Conservation (phyloP, 2,329 filamentous ascomycete genomes). For the Biscogniauxia mediterranea region DNA sequence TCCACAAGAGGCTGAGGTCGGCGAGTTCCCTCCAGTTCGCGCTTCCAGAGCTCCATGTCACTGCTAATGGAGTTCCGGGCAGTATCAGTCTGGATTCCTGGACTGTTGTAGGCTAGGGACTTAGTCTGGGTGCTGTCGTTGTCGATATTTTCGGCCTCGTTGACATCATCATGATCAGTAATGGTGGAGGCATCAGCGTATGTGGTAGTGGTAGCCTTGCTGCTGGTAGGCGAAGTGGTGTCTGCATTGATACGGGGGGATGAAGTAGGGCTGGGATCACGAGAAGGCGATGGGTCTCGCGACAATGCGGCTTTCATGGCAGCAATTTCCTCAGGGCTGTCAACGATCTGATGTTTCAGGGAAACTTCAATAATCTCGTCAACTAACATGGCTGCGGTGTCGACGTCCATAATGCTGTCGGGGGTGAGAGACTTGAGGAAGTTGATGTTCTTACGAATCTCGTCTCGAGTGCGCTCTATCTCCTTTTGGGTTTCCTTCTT, state of each 20-base stretch:
- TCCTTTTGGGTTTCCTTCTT: not conserved
- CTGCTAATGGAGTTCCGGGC: not conserved
- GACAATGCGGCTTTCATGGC: not conserved
- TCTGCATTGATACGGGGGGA: not conserved
- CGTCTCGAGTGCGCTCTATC: not conserved
- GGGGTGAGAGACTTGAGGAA: not conserved
- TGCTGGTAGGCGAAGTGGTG: not conserved
- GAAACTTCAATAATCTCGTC: not conserved
- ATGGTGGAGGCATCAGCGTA: not conserved
- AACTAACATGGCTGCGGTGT: not conserved
- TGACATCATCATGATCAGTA: not conserved
- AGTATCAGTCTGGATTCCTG: not conserved
- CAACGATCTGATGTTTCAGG: not conserved
- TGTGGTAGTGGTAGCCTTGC: not conserved
- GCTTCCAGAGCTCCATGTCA: conserved; percentile 9
- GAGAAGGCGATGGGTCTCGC: not conserved
- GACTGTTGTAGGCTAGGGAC: not conserved
- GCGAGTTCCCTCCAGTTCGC: conserved; percentile 11
- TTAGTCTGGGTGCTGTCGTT: not conserved
- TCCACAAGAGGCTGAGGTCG: conserved; percentile 7
- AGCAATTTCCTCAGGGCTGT: not conserved
- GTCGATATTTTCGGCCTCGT: no score
- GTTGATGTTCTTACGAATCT: not conserved
- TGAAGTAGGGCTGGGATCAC: not conserved
- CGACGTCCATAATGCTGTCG: not conserved